Base-by-base conservation (phyloP, 345 rosid species). In the Eutrema japonicum region DNA sequence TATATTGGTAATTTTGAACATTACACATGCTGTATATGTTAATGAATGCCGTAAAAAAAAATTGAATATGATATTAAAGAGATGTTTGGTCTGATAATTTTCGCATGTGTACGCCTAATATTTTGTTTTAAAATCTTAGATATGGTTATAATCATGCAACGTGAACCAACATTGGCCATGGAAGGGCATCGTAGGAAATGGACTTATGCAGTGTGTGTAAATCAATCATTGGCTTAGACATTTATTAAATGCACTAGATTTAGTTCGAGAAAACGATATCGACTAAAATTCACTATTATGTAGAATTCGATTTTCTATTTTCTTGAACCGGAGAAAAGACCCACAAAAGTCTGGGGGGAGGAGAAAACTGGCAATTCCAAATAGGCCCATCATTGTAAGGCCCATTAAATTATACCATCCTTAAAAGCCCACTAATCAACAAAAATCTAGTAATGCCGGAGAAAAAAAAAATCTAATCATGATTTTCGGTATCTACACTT, bases 131-230 rank as follows among this genome's bases (percentile, higher is more conserved):
- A 67, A 42, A 50, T 67, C 7, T 41, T 57, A 29, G 22, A 58
- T 61, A 59, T 36, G 52, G 61, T 18, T 66, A 40, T 18, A 66
- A 55, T 66, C 67, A 59, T 59, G 78, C 55, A 74, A 67, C 62
- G 73, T 59, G 33, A 41, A 59, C 61, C 35, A 67, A 59, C 32
- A 41, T 51, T 59, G 48, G 73, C 78, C 73, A 50, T 67, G 54
- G 38, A 66, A 59, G 78, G 78, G 62, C 67, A 58, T 41, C 8
- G 41, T 59, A 50, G 22, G 51, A 12, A 30, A 57, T 66, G 27
- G 38, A 59, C 73, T 50, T 74, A 32, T 56, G 43, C 22, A 37
- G 10, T 49, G 18, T 14, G 16, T 64, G 18, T 18, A 18, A n/a
- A 52, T 43, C 29, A 32, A 12, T 32, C 53, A 8, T 50, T n/a